These are phyloP conservation scores for Melanomma pulvis-pyrius DNA, from an alignment of 495 filamentous ascomycete species.

Conservation along the genomic window DNA sequence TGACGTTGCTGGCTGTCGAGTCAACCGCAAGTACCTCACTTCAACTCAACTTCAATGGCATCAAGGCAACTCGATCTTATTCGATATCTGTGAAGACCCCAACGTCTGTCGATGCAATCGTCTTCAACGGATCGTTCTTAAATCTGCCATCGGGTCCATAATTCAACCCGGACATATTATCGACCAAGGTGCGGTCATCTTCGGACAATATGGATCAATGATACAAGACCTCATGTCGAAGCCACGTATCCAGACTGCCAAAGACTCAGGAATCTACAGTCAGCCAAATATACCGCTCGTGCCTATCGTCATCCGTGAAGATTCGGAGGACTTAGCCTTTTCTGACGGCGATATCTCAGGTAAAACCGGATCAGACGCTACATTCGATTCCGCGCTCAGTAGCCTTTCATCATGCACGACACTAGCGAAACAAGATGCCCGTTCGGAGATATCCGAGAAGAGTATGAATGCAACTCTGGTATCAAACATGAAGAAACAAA, in stretches of 20 bases:
- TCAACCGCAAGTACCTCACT: slow-evolving; percentile 23
- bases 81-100: slow-evolving; percentile 27
- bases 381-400: not conserved
- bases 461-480: not conserved
- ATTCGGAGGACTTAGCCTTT: slow-evolving; percentile 7
- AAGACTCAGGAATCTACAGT: slow-evolving; percentile 7
- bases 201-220: slow-evolving; percentile 22
- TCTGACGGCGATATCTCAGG: slow-evolving; percentile 4
- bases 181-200: slow-evolving; percentile 27
- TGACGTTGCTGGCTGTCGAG: slow-evolving; percentile 30
- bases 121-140: slow-evolving; percentile 22
- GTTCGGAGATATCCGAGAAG: not conserved
- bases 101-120: slow-evolving; percentile 11
- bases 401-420: slow-evolving; percentile 7
- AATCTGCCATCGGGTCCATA: slow-evolving; percentile 14
- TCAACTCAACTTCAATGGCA: slow-evolving; percentile 36
- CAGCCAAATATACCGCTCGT: slow-evolving; percentile 17
- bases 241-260: not conserved
- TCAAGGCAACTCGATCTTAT: slow-evolving; percentile 29
- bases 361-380: slow-evolving; percentile 13
- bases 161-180: slow-evolving; percentile 4
- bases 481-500: not conserved
- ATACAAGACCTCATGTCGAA: not conserved
- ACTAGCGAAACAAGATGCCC: not conserved
- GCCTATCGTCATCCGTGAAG: slow-evolving; percentile 1